These are phyloP conservation scores for Aspergillus sp. DNA, from an alignment of 2,329 filamentous ascomycete species.

Conservation along the genomic window DNA sequence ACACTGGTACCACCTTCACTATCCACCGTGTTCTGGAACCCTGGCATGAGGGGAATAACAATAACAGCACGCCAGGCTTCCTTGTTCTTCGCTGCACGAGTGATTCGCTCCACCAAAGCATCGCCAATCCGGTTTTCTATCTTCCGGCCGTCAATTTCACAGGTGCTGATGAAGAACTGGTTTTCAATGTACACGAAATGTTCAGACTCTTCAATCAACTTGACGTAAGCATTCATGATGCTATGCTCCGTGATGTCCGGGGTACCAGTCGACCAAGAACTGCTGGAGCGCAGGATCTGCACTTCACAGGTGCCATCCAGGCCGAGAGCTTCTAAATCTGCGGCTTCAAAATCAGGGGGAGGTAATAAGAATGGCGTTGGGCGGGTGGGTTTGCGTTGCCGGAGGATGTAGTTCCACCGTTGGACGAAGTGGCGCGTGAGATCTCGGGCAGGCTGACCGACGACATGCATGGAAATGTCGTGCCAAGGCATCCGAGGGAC, in stretches of 20 bases:
- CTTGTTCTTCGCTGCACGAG: conserved; percentile 75
- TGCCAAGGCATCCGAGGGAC: conserved; percentile 98
- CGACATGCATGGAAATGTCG: conserved; percentile 95
- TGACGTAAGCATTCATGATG: conserved; percentile 92
- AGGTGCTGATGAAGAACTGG: conserved; percentile 95
- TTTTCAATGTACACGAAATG: conserved; percentile 99
- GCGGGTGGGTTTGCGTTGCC: conserved; percentile 86
- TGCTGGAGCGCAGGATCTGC: conserved; percentile 88
- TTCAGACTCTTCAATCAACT: conserved; percentile 90
- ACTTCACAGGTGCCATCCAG: conserved; percentile 94
- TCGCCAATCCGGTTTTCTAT: conserved; percentile 94
- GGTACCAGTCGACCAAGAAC: conserved; percentile 87
- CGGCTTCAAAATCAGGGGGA: conserved; percentile 83
- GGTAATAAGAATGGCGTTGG: conserved; percentile 92
- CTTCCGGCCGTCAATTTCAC: conserved; percentile 78
- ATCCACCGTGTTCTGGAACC: conserved; percentile 95
- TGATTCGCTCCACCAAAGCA: conserved; percentile 86
- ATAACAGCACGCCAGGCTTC: conserved; percentile 90
- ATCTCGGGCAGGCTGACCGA: conserved; percentile 91
- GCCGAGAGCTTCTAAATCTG: conserved; percentile 82
- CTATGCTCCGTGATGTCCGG: conserved; percentile 82
- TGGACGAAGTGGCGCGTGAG: conserved; percentile 95
- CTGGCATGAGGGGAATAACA: conserved; percentile 93
- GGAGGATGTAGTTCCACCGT: conserved; percentile 94
- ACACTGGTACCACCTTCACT: conserved; percentile 92